Evolutionary conservation across 495 filamentous ascomycete species (phyloP).

Genomic region (Neurospora sp.): DNA sequence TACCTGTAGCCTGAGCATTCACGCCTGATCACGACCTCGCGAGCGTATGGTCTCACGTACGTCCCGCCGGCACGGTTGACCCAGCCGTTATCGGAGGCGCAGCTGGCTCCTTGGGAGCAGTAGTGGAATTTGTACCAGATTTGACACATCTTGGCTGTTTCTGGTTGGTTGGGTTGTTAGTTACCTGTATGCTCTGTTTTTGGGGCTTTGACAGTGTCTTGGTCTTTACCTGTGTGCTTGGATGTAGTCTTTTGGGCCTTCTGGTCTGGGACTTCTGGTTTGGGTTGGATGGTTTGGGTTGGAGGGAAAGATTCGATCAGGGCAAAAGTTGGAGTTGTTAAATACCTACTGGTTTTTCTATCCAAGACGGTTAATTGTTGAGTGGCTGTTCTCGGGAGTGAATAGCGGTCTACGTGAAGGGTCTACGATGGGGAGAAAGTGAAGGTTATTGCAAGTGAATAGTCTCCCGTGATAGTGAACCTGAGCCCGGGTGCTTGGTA

Average conservation of each 20-base stretch:
- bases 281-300: background rate
- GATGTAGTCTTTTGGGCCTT: background rate
- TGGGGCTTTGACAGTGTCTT: background rate
- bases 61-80: background rate
- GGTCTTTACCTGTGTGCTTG: background rate
- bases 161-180: background rate
- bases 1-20: background rate
- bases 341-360: background rate
- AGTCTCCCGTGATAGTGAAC: background rate
- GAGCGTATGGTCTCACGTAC: background rate
- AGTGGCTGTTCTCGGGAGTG: background rate
- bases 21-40: background rate
- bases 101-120: background rate
- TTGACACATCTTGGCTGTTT: background rate
- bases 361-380: background rate
- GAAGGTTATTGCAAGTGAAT: background rate
- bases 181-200: background rate
- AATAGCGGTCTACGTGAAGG: background rate
- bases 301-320: background rate
- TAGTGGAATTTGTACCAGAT: background rate
- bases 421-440: background rate
- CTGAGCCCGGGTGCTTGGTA: background rate
- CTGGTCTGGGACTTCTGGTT: background rate
- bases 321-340: background rate
- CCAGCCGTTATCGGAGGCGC: background rate